phyloP scores from a whole-genome alignment of 768 basidiomycete genomes.

The Coprinellus aureogranulatus region DNA sequence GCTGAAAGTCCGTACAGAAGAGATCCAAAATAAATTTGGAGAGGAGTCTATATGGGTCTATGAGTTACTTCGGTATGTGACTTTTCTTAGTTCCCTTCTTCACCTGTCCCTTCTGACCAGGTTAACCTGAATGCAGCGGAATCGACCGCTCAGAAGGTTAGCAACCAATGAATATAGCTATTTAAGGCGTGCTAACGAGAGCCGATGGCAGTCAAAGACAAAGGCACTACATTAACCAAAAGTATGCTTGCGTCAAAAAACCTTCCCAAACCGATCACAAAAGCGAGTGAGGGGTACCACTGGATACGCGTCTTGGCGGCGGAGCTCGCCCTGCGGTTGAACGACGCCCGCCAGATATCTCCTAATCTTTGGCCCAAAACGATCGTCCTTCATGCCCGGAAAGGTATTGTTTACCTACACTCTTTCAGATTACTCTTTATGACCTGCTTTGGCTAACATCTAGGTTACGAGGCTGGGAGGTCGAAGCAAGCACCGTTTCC shows the following conservation, averaged over 20 bases:
- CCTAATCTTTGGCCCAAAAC: constrained; percentile 91
- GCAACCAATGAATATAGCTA: constrained; percentile 5
- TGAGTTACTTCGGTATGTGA: constrained; percentile 75
- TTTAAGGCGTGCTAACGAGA: background rate
- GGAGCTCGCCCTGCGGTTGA: constrained; percentile 81
- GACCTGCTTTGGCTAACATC: constrained; percentile 6
- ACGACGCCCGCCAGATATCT: constrained; percentile 70
- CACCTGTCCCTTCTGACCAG: background rate
- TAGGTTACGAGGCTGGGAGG: constrained; percentile 63
- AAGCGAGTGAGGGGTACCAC: constrained; percentile 71
- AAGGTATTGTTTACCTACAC: constrained; percentile 43
- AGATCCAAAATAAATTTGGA: constrained; percentile 78
- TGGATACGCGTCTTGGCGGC: constrained; percentile 93
- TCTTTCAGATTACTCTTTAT: background rate
- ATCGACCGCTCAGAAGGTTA: constrained; percentile 87
- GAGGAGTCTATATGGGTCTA: constrained; percentile 89
- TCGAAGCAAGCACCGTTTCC: constrained; percentile 90
- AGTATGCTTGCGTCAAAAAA: constrained; percentile 98
- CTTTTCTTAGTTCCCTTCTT: background rate
- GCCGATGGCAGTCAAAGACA: constrained; percentile 70
- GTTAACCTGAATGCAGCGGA: constrained; percentile 46
- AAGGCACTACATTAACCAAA: constrained; percentile 67
- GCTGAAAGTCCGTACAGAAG: constrained; percentile 43
- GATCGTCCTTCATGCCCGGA: constrained; percentile 73
- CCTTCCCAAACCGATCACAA: constrained; percentile 73